Evolutionary conservation across 1,284 basidiomycete genomes (phyloP).

Genomic region (Anthracocystis walkeri): DNA sequence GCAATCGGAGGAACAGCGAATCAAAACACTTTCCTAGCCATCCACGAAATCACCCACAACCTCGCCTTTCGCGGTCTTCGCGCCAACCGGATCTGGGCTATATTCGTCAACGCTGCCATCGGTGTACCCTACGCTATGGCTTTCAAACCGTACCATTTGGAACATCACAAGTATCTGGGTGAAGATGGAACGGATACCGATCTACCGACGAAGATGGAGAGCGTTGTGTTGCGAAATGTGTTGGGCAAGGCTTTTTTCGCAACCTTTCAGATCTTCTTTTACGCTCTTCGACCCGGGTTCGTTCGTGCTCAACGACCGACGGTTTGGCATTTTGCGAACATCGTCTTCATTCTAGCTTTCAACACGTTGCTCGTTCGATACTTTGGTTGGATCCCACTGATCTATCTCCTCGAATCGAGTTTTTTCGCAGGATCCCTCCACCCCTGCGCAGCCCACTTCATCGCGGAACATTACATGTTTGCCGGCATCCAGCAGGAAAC

Average conservation of each 20-base stretch:
- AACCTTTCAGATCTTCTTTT: constrained; percentile 98
- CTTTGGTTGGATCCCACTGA: constrained; percentile 52
- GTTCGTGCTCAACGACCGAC: constrained; percentile 86
- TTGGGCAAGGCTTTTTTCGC: constrained; percentile 98
- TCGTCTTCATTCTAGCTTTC: constrained; percentile 78
- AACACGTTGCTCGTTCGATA: constrained; percentile 74
- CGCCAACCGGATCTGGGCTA: constrained; percentile 87
- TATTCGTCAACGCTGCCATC: constrained; percentile 91
- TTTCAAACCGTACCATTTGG: constrained; percentile 96
- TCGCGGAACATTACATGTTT: constrained; percentile 78
- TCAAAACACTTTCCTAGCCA: constrained; percentile 96
- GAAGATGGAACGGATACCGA: constrained; percentile 97
- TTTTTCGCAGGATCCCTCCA: constrained; percentile 97
- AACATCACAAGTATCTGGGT: constrained; percentile 86
- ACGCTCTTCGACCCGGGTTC: constrained; percentile 95
- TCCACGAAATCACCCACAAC: constrained; percentile 99
- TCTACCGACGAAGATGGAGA: constrained; percentile 86
- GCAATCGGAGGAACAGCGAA: constrained; percentile 91
- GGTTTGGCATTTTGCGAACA: constrained; percentile 85
- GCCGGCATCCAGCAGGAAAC: constrained; percentile 80
- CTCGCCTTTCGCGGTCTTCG: constrained; percentile 87
- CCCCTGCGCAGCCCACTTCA: constrained; percentile 96
- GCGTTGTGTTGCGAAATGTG: constrained; percentile 90
- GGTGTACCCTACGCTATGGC: constrained; percentile 94
- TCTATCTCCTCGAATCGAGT: constrained; percentile 86